Base-by-base conservation (phyloP, 805 yeast genomes). In the Candida sithepensis region DNA sequence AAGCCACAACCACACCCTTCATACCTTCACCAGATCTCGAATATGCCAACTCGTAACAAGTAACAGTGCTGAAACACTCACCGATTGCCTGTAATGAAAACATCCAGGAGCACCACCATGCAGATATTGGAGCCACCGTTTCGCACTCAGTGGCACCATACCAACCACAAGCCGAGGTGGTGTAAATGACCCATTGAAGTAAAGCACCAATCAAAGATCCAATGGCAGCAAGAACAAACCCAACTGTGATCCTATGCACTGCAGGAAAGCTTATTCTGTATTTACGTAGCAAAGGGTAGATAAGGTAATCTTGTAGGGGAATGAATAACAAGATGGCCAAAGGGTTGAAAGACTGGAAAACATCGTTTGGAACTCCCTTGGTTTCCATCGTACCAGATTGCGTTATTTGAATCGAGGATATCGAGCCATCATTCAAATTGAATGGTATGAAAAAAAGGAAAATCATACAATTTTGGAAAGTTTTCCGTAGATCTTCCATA, bases 31-130 rank as follows among this genome's bases (percentile, higher is more conserved):
- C 80, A 5, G 81, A 67, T 57, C 76, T 66, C 2, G 79, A 70
- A 60, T 77, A 78, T 0, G 83, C 82, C 48, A 77, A 63, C 59
- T 78, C 81, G 55, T 77, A 78, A 30, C 74, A 79, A 13, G 81
- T 76, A 24, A 72, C 71, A 45, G 62, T 70, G 12, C 79, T 74
- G 55, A 76, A 77, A 60, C 81, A 76, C 58, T 78, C 82, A 43
- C 80, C 77, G 9, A 70, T 67, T 18, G 82, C 82, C 33, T 71
- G 71, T 43, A 77, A 59, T n/a, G 70, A 59, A 52, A 69, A 75
- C 59, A 62, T 58, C 41, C 53, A 37, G 1, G 59, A 24, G 32
- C 61, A 56, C 63, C 61, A 62, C 72, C 72, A 66, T 19, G 70
- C 69, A 3, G 61, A 57, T 49, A 54, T 59, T 41, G 58, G 57